Percentiles rank a stretch among this genome's conserved stretches.
These are phyloP conservation scores for Penicillium sumatraense DNA, from an alignment of 2,329 filamentous ascomycete species.

Conservation along the genomic window DNA sequence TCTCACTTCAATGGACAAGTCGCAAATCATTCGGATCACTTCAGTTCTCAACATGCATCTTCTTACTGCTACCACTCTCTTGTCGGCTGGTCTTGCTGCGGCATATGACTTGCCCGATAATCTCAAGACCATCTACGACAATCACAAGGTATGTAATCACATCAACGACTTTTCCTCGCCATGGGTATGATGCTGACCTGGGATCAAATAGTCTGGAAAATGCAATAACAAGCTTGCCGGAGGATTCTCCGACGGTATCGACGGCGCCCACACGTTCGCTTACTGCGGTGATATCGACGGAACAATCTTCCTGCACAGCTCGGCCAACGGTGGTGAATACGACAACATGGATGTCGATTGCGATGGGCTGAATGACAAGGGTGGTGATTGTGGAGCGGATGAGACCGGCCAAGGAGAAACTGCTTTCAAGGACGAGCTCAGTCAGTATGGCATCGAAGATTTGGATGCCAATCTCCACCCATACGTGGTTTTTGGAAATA, in stretches of 20 bases:
- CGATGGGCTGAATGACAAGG: conserved; percentile 55
- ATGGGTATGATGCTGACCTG: neutral
- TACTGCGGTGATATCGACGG: conserved; percentile 57
- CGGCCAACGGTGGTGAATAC: conserved; percentile 40
- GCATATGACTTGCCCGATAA: conserved; percentile 24
- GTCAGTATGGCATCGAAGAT: conserved; percentile 48
- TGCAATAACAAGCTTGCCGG: conserved; percentile 23
- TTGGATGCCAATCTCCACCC: conserved; percentile 58
- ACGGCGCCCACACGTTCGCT: conserved; percentile 19
- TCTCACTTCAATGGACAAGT: too few species aligned
- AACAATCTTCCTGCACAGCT: conserved; percentile 56
- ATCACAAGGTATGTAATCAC: conserved; percentile 18
- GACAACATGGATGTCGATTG: conserved; percentile 65
- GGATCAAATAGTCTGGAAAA: conserved; percentile 13
- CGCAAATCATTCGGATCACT: too few species aligned
- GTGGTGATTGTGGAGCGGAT: conserved; percentile 53
- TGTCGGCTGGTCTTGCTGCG: conserved; percentile 3
- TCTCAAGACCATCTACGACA: conserved; percentile 23
- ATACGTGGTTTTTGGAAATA: conserved; percentile 61
- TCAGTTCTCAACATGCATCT: neutral
- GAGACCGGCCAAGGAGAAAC: conserved; percentile 49
- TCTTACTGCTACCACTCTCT: neutral
- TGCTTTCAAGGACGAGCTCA: conserved; percentile 50
- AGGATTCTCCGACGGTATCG: conserved; percentile 25
- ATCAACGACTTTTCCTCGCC: neutral